phyloP scores from a whole-genome alignment of 2,329 filamentous ascomycete genomes.

The Myriosclerotinia curreyana region DNA sequence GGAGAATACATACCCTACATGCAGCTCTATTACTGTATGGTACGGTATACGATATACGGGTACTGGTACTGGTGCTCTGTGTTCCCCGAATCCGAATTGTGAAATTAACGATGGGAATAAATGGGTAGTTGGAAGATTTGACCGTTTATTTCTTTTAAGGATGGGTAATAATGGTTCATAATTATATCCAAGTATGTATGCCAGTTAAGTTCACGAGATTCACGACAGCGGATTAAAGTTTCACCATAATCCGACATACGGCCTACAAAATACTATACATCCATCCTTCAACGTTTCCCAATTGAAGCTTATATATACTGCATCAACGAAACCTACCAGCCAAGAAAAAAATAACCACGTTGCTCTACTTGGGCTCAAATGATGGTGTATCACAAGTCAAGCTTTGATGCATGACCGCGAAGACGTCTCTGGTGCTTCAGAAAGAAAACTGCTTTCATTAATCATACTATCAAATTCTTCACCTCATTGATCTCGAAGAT shows the following conservation, averaged over 20 bases:
- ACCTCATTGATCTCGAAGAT: not conserved
- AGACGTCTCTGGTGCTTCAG: not conserved
- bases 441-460: not conserved
- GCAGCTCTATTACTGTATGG: not conserved
- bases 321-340: not conserved
- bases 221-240: not conserved
- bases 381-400: not conserved
- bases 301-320: not conserved
- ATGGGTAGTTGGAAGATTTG: not conserved
- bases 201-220: not conserved
- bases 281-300: not conserved
- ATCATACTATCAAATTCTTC: not conserved
- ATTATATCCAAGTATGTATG: not conserved
- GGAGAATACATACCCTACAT: not conserved
- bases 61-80: no score
- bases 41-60: no score
- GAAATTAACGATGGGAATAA: not conserved
- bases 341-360: not conserved
- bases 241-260: not conserved
- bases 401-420: not conserved
- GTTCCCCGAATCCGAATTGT: not conserved
- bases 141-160: no score
- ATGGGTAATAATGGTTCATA: no score
- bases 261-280: not conserved
- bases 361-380: not conserved